Percentiles rank a stretch among this genome's conserved stretches.
Conservation (phyloP, 352 stramenopile species). For the Elongisporangium prolatum region DNA sequence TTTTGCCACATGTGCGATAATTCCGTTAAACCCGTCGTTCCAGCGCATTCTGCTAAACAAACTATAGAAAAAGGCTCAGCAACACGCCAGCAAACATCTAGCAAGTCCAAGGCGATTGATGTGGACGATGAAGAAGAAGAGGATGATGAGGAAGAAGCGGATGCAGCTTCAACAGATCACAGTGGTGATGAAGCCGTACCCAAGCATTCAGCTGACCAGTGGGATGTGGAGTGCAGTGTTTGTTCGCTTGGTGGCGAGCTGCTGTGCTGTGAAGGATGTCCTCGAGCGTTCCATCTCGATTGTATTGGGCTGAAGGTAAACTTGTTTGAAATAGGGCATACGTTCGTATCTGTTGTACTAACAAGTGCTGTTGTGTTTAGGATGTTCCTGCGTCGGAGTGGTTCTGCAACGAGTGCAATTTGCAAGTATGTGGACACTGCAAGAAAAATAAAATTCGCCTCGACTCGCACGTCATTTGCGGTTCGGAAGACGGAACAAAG, state of each 20-base stretch:
- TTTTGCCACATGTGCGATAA: constrained; percentile 80
- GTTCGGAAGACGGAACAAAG: constrained; percentile 81
- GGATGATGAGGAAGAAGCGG: constrained; percentile 17
- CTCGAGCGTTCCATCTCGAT: constrained; percentile 87
- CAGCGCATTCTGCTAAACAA: constrained; percentile 14
- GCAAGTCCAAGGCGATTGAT: constrained; percentile 1
- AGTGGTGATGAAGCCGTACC: constrained; percentile 11
- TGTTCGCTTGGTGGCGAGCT: constrained; percentile 84
- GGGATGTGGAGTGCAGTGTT: constrained; percentile 87
- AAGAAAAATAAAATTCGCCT: constrained; percentile 87
- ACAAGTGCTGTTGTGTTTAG: constrained; percentile 8
- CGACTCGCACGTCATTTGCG: constrained; percentile 89
- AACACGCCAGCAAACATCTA: constrained; percentile 10
- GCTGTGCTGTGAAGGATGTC: constrained; percentile 90
- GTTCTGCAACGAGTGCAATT: constrained; percentile 87
- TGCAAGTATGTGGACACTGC: constrained; percentile 74
- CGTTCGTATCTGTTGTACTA: background rate
- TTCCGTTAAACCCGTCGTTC: constrained; percentile 63
- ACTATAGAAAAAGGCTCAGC: constrained; percentile 7
- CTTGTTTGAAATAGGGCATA: background rate
- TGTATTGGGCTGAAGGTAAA: constrained; percentile 67
- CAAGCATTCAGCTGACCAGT: constrained; percentile 64
- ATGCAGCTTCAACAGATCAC: background rate
- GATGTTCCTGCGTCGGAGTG: constrained; percentile 71
- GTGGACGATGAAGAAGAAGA: constrained; percentile 14